Conservation (phyloP, 345 rosid genomes). For the Mangifera indica region DNA sequence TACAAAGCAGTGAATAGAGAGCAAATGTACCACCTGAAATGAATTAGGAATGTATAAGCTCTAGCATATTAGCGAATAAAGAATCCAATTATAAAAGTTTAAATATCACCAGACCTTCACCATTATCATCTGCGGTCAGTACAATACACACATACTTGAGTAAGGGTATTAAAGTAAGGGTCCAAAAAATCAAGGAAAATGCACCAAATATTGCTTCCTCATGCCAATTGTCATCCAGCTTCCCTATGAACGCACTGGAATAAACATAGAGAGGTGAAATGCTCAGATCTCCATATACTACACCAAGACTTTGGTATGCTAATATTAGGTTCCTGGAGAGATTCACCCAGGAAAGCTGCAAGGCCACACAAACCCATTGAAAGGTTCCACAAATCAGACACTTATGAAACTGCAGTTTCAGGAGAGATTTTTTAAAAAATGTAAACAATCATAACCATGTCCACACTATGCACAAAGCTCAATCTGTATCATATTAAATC, state of each 20-base stretch:
- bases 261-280: slow-evolving; percentile 91
- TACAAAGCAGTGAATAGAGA: slow-evolving; percentile 83
- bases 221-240: slow-evolving; percentile 46
- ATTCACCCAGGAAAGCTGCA: slow-evolving; percentile 71
- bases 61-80: slow-evolving; percentile 2
- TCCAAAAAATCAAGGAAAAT: slow-evolving; percentile 92
- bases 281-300: slow-evolving; percentile 80
- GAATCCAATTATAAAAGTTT: background rate
- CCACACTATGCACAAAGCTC: background rate
- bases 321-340: slow-evolving; percentile 62
- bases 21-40: slow-evolving; percentile 83
- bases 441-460: background rate
- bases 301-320: slow-evolving; percentile 92
- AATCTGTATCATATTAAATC: background rate
- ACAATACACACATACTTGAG: slow-evolving; percentile 63
- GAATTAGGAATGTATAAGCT: slow-evolving; percentile 24
- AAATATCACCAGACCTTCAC: slow-evolving; percentile 60
- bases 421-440: background rate
- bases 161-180: slow-evolving; percentile 73
- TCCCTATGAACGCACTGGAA: slow-evolving; percentile 54
- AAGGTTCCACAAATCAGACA: slow-evolving; percentile 1
- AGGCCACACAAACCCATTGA: slow-evolving; percentile 20
- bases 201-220: slow-evolving; percentile 78
- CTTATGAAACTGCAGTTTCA: background rate
- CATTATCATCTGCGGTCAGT: slow-evolving; percentile 75